Conservation (phyloP, 2,329 filamentous ascomycete genomes). For the Fusarium avenaceum region DNA sequence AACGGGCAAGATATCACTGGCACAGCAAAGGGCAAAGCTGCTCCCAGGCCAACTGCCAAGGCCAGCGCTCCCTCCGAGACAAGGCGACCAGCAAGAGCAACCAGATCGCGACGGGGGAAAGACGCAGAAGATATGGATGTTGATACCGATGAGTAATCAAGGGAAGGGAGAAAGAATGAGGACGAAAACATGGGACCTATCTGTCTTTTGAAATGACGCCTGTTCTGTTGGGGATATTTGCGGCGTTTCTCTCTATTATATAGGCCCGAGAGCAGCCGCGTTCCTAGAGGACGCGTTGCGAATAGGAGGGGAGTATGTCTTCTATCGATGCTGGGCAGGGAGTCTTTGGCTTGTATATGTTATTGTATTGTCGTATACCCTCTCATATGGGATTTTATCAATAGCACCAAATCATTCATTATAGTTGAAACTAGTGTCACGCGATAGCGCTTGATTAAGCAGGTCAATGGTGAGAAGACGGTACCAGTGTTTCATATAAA, state of each 20-base stretch:
- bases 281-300: slow-evolving; percentile 16
- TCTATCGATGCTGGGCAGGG: slow-evolving; percentile 38
- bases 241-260: slow-evolving; percentile 38
- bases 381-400: slow-evolving; percentile 29
- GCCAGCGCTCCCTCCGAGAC: slow-evolving; percentile 41
- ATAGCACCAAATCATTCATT: slow-evolving; percentile 16
- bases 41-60: slow-evolving; percentile 46
- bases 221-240: slow-evolving; percentile 22
- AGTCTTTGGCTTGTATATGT: slow-evolving; percentile 45
- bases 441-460: not conserved
- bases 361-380: slow-evolving; percentile 47
- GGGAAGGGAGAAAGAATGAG: not conserved
- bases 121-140: slow-evolving; percentile 54
- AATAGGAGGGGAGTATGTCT: slow-evolving; percentile 25
- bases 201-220: slow-evolving; percentile 29
- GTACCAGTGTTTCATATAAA: not conserved
- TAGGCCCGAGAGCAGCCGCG: slow-evolving; percentile 29
- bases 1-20: slow-evolving; percentile 45
- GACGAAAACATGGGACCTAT: slow-evolving; percentile 29
- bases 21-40: slow-evolving; percentile 42
- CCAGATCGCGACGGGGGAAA: slow-evolving; percentile 49
- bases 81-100: slow-evolving; percentile 44
- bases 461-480: not conserved
- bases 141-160: slow-evolving; percentile 51
- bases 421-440: not conserved